These are phyloP conservation scores for Xylaria scruposa DNA, from an alignment of 495 filamentous ascomycete species.

Conservation along the genomic window DNA sequence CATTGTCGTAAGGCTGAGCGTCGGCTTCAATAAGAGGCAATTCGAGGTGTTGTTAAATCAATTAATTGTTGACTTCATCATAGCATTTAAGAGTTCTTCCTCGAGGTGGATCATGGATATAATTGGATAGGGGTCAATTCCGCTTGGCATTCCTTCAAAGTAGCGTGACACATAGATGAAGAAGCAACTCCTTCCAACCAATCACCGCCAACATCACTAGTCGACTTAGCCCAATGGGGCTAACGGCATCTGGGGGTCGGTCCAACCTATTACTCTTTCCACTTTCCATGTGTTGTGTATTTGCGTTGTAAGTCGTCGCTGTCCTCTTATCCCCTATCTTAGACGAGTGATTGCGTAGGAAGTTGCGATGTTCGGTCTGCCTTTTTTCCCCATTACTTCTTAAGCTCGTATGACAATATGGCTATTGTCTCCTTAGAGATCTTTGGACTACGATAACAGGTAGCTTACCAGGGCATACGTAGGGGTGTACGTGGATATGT, in stretches of 20 bases:
- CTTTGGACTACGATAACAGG: neutral
- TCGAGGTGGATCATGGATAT: slow-evolving; percentile 18
- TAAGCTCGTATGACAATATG: neutral
- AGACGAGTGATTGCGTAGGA: too few species aligned
- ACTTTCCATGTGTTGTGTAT: neutral
- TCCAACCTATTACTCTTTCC: neutral
- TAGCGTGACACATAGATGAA: slow-evolving; percentile 18
- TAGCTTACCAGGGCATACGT: neutral
- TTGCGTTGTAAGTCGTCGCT: neutral
- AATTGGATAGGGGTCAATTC: slow-evolving; percentile 18
- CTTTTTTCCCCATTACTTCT: neutral
- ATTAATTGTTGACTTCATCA: neutral
- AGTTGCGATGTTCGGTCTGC: neutral
- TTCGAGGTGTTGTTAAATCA: neutral
- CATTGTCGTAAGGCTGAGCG: slow-evolving; percentile 3
- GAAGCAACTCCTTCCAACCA: slow-evolving; percentile 2
- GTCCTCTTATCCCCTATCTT: neutral
- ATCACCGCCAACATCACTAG: neutral
- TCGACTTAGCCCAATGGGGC: neutral
- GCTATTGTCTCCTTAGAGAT: neutral
- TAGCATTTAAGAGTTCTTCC: neutral
- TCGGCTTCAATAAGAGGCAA: slow-evolving; percentile 6
- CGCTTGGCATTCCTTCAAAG: slow-evolving; percentile 18
- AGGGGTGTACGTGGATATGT: slow-evolving; percentile 7
- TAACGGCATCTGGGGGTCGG: slow-evolving; percentile 11